Evolutionary conservation across 2,329 filamentous ascomycete species (phyloP), one percentile per base, ranked within the genome.

Genomic region (Penicillium sp.): DNA sequence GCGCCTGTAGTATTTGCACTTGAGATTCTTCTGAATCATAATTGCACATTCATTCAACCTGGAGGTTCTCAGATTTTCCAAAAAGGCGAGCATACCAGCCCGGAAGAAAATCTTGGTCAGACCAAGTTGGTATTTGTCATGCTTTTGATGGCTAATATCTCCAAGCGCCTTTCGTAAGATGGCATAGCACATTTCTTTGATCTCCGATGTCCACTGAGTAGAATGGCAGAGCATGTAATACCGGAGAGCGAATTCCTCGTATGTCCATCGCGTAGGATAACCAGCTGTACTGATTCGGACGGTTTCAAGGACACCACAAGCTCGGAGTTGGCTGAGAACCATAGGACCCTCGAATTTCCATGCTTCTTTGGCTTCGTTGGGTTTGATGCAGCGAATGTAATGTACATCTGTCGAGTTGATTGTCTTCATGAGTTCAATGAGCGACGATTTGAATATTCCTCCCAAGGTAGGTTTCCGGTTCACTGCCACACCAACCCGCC

Each of bases 331-430:
- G 74, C 91, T 96, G 60, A 99, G 83, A 64, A 99, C 94, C 94
- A 99, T 99, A 3, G 95, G 94, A 0, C 94, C 94, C 71, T 99
- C 94, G 61, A 97, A 99, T 67, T 95, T 93, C 94, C 94, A 99
- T 0, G 94, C 85, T 68, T 90, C 90, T 75, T 99, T 99, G 51
- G 86, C 90, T 76, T 99, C 94, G 71, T 99, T 99, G 30, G 94
- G 94, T 77, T 99, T 99, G 77, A 99, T 97, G 73, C 94, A 99
- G 65, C 94, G 87, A 69, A 99, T 99, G 75, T 99, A 99, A 75
- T 99, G 94, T 20, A 97, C 94, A 71, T 99, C 94, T 2, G 94
- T 99, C 64, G 90, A 92, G 74, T 95, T 96, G 75, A 99, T 99
- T 5, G 94, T 99, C 71, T 85, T 83, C 93, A 99, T 99, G 52